A percentile compares a stretch with the other conserved stretches of the same genome.
These are phyloP conservation scores for Colletotrichum sp. DNA, from an alignment of 2,329 filamentous ascomycete species.

Conservation along the genomic window DNA sequence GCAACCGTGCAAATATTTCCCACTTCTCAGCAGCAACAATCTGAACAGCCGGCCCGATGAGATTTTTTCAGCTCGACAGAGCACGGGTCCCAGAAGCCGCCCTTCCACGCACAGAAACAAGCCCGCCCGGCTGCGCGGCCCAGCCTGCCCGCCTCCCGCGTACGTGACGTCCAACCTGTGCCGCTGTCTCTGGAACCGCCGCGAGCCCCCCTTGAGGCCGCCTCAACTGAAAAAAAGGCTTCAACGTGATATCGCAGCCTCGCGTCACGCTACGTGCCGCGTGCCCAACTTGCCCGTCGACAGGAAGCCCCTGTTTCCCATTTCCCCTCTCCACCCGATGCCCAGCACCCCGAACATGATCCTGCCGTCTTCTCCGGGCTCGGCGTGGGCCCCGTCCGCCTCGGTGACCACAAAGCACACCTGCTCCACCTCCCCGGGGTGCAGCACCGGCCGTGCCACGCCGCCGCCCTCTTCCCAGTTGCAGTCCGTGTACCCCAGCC, in stretches of 20 bases:
- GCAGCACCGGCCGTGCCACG: conserved; percentile 57
- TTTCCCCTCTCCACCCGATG: conserved; percentile 86
- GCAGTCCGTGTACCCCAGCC: conserved; percentile 57
- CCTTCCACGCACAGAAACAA: not conserved
- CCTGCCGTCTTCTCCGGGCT: conserved; percentile 63
- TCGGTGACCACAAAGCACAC: conserved; percentile 67
- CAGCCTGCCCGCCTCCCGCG: not conserved
- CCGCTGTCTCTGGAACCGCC: not conserved
- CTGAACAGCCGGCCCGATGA: not conserved
- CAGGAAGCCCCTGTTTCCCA: conserved; percentile 88
- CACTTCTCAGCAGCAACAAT: not conserved
- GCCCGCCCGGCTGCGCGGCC: not conserved
- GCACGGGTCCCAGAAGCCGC: not conserved
- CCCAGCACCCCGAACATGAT: conserved; percentile 80
- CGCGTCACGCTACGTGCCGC: conserved; percentile 34
- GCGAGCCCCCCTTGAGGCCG: not conserved
- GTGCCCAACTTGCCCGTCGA: conserved; percentile 82
- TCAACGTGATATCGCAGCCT: not conserved
- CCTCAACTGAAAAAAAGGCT: not conserved
- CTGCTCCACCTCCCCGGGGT: conserved; percentile 69
- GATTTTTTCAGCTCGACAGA: not conserved
- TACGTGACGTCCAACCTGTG: not conserved
- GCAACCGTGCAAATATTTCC: not conserved
- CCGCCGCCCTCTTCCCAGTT: conserved; percentile 58
- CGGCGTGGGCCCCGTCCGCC: conserved; percentile 39